A percentile compares a stretch with the other conserved stretches of the same genome.
These are phyloP conservation scores for Rhododendron williamsianum DNA, from an alignment of 148 eudicot species.

Conservation along the genomic window DNA sequence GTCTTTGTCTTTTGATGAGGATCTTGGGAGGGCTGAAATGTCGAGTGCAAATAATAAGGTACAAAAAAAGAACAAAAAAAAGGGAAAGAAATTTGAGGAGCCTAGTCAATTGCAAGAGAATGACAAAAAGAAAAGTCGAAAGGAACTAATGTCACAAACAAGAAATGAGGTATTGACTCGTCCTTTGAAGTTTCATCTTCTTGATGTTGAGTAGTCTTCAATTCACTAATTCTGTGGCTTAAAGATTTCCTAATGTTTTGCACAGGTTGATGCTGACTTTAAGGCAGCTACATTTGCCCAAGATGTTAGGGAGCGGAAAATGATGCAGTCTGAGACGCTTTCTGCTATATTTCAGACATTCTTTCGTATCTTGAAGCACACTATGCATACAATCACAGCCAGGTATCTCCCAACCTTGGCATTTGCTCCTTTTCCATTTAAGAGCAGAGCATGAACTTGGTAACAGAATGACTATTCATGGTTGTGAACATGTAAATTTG, in stretches of 20 bases:
- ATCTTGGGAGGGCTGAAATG: slow-evolving; percentile 54
- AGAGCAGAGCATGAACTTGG: background rate
- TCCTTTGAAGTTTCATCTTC: background rate
- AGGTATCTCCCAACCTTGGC: slow-evolving; percentile 30
- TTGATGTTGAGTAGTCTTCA: background rate
- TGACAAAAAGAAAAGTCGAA: slow-evolving; percentile 55
- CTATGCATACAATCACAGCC: slow-evolving; percentile 32
- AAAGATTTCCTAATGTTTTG: slow-evolving; percentile 10
- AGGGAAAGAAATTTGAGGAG: slow-evolving; percentile 50
- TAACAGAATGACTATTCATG: background rate
- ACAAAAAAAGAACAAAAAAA: slow-evolving; percentile 48
- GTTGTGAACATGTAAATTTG: background rate
- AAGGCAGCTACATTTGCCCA: slow-evolving; percentile 70
- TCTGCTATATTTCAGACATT: slow-evolving; percentile 71
- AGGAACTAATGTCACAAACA: slow-evolving; percentile 64
- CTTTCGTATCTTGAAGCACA: slow-evolving; percentile 78
- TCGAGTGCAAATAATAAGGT: slow-evolving; percentile 39
- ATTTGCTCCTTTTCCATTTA: background rate
- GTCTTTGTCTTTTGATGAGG: slow-evolving; percentile 88
- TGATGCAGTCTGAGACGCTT: slow-evolving; percentile 71
- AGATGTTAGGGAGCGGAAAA: slow-evolving; percentile 63
- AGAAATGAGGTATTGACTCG: slow-evolving; percentile 64
- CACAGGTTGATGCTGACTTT: slow-evolving; percentile 82
- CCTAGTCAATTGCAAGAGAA: slow-evolving; percentile 32
- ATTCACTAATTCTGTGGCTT: background rate